phyloP scores from a whole-genome alignment of 805 yeast genomes.

The Myxozyma neotropica region DNA sequence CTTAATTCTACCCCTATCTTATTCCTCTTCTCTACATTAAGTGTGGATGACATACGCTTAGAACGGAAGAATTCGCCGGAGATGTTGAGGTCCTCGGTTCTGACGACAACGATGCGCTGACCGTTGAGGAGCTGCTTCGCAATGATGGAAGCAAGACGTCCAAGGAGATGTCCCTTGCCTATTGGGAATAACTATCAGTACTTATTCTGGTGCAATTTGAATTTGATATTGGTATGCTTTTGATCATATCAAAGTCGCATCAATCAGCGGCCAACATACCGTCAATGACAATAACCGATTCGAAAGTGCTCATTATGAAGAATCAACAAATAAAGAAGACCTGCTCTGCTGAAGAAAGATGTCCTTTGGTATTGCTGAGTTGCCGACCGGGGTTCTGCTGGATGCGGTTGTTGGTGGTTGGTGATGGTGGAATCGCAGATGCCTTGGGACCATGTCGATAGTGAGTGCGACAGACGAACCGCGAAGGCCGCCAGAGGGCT shows the following conservation, averaged over 20 bases:
- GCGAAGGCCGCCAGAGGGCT: not conserved
- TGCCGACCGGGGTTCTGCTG: not conserved
- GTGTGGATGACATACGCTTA: slow-evolving; percentile 53
- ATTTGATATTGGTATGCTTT: not conserved
- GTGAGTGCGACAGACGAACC: not conserved
- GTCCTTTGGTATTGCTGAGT: slow-evolving; percentile 4
- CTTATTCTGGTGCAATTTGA: not conserved
- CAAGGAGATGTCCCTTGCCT: slow-evolving; percentile 95
- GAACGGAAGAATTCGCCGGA: slow-evolving; percentile 99
- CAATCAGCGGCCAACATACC: slow-evolving; percentile 30
- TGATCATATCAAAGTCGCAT: not conserved
- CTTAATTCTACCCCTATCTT: not conserved
- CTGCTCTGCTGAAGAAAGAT: not conserved
- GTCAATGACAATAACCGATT: slow-evolving; percentile 35
- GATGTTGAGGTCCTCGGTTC: slow-evolving; percentile 96
- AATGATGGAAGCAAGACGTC: slow-evolving; percentile 98
- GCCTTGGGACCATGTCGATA: not conserved
- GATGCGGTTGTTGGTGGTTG: not conserved
- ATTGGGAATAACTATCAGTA: not conserved
- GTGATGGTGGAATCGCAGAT: not conserved
- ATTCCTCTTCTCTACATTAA: not conserved
- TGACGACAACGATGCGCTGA: slow-evolving; percentile 95
- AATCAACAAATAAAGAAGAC: not conserved
- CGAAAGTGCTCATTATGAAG: slow-evolving; percentile 30
- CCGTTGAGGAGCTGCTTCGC: slow-evolving; percentile 99